Evolutionary conservation across 106 monocot genomes (phyloP).

Genomic region (Amphibolis antarctica): DNA sequence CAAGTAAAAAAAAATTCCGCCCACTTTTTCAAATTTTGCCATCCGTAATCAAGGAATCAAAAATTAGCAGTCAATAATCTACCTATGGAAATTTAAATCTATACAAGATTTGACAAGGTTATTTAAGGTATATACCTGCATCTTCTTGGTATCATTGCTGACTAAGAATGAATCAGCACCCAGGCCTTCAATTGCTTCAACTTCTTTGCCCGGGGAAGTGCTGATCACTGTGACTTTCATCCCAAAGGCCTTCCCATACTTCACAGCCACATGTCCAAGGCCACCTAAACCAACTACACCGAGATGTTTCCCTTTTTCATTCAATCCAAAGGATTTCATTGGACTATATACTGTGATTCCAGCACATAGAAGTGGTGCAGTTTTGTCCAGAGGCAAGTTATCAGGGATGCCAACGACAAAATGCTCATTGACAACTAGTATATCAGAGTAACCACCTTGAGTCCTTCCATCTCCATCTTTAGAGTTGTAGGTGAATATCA

Average conservation of each 20-base stretch:
- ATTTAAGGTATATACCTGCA: slow-evolving; percentile 34
- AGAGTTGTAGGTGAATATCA: slow-evolving; percentile 37
- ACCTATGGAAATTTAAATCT: no score
- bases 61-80: no score
- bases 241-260: slow-evolving; percentile 71
- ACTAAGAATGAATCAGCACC: slow-evolving; percentile 67
- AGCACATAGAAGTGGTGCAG: slow-evolving; percentile 64
- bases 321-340: slow-evolving; percentile 49
- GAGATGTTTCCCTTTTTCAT: slow-evolving; percentile 47
- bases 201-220: slow-evolving; percentile 37
- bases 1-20: no score
- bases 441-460: slow-evolving; percentile 51
- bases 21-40: no score
- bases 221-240: slow-evolving; percentile 75
- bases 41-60: no score
- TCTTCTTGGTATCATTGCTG: slow-evolving; percentile 38
- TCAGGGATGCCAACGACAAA: slow-evolving; percentile 53
- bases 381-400: slow-evolving; percentile 43
- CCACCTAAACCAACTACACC: slow-evolving; percentile 67
- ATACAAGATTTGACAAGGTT: no score
- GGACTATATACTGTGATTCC: slow-evolving; percentile 68
- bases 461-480: slow-evolving; percentile 26
- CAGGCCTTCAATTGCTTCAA: slow-evolving; percentile 42
- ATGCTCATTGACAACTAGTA: slow-evolving; percentile 40
- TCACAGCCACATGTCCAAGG: slow-evolving; percentile 72